phyloP scores from a whole-genome alignment of 192 early-diverging fungal species.

The Backusella circina region DNA sequence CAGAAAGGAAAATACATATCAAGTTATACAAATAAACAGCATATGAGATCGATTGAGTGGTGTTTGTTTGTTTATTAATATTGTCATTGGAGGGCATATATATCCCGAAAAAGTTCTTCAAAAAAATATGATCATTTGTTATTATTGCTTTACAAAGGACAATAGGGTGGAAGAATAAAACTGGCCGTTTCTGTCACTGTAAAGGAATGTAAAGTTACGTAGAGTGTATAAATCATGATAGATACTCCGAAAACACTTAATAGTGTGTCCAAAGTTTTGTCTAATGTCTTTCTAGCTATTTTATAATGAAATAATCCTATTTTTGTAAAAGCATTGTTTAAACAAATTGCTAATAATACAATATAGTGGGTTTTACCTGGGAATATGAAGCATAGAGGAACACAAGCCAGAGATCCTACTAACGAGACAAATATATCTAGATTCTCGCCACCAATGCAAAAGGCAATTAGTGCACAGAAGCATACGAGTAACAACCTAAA shows the following conservation, averaged over 20 bases:
- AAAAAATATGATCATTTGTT: too few relatives aligned
- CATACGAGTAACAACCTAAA: constrained; percentile 58
- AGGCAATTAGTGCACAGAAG: constrained; percentile 61
- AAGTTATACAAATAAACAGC: too few relatives aligned
- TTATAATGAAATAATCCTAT: constrained; percentile 67
- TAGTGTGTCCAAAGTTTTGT: constrained; percentile 24
- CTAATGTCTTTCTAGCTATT: constrained; percentile 40
- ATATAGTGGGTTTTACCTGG: constrained; percentile 53
- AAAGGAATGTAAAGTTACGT: not conserved
- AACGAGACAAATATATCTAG: constrained; percentile 85
- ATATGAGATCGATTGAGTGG: too few relatives aligned
- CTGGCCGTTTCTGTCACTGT: not conserved
- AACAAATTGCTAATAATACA: not conserved
- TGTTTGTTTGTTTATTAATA: too few relatives aligned
- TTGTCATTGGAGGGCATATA: too few relatives aligned
- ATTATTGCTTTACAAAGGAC: not conserved
- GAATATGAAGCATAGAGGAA: constrained; percentile 77
- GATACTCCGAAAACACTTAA: constrained; percentile 54
- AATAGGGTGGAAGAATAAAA: not conserved
- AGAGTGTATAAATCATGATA: constrained; percentile 72
- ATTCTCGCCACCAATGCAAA: constrained; percentile 59
- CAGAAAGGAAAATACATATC: too few relatives aligned
- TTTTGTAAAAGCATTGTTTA: not conserved
- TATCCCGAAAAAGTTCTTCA: too few relatives aligned
- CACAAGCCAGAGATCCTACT: constrained; percentile 75